phyloP scores from a whole-genome alignment of 1,139 yeast genomes.

The Pichiaceae sp. region DNA sequence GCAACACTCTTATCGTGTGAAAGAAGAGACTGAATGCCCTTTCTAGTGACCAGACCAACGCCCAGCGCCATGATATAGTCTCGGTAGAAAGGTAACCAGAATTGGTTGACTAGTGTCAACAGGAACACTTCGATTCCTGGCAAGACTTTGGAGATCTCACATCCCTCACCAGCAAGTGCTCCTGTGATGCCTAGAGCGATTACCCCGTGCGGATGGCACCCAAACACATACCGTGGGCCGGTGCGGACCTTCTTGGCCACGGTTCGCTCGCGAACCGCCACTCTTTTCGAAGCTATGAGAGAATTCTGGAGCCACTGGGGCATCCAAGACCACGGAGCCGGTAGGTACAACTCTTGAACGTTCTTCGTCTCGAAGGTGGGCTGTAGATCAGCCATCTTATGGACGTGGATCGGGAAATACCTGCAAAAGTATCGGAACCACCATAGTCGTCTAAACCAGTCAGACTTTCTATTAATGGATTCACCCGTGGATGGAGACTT shows the following conservation, averaged over 20 bases:
- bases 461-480: constrained; percentile 48
- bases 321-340: neutral
- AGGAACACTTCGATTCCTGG: constrained; percentile 80
- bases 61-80: constrained; percentile 82
- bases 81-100: constrained; percentile 78
- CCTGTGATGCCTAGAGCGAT: constrained; percentile 92
- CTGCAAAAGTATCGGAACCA: constrained; percentile 71
- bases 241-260: constrained; percentile 29
- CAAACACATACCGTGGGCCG: constrained; percentile 81
- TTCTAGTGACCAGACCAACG: constrained; percentile 74
- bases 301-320: neutral
- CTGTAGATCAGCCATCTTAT: constrained; percentile 59
- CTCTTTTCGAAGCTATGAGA: neutral
- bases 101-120: constrained; percentile 77
- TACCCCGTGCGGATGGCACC: constrained; percentile 96
- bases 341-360: constrained; percentile 2
- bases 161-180: constrained; percentile 74
- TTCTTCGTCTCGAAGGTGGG: constrained; percentile 54
- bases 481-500: constrained; percentile 71
- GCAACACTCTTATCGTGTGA: constrained; percentile 68
- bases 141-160: constrained; percentile 55
- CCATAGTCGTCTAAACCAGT: constrained; percentile 45
- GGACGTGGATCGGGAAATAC: constrained; percentile 73
- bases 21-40: constrained; percentile 60
- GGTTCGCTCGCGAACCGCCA: constrained; percentile 1